A percentile compares a stretch with the other conserved stretches of the same genome.
Evolutionary conservation across 169 alveolate genomes (phyloP).

Genomic region (Eimeria falciformis): DNA sequence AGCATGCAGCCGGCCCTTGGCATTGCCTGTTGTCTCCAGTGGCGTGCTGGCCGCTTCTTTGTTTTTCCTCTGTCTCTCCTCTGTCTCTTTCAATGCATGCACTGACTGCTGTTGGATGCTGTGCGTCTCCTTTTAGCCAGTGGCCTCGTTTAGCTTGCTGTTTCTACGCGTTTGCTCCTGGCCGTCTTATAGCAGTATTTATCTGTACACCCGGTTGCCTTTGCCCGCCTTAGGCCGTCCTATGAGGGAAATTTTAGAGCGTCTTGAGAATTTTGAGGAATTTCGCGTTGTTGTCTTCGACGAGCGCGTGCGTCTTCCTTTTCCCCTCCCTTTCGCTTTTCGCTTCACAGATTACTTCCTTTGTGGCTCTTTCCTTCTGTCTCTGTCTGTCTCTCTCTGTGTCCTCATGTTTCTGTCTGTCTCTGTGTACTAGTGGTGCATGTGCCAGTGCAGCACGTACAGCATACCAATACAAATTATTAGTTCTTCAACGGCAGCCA

Average conservation of each 20-base stretch:
- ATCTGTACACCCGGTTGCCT: too few species aligned
- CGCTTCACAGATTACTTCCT: not conserved
- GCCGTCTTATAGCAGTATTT: not conserved
- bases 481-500: too few species aligned
- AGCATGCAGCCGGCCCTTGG: too few species aligned
- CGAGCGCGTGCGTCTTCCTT: constrained; percentile 30
- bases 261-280: constrained; percentile 30
- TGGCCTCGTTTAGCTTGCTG: not conserved
- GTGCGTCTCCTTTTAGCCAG: not conserved
- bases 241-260: constrained; percentile 40
- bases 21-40: too few species aligned
- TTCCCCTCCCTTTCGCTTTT: too few species aligned
- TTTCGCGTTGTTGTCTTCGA: constrained; percentile 43
- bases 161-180: not conserved
- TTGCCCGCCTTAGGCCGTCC: constrained; percentile 1
- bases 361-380: not conserved
- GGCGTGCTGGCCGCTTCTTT: too few species aligned
- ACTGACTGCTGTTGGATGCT: too few species aligned
- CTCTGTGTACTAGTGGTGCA: not conserved
- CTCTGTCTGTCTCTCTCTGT: not conserved
- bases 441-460: too few species aligned
- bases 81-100: too few species aligned
- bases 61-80: too few species aligned
- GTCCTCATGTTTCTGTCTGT: not conserved
- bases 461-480: not conserved